Base-by-base conservation (phyloP, 2,329 filamentous ascomycete species). In the Cytospora chrysosperma region DNA sequence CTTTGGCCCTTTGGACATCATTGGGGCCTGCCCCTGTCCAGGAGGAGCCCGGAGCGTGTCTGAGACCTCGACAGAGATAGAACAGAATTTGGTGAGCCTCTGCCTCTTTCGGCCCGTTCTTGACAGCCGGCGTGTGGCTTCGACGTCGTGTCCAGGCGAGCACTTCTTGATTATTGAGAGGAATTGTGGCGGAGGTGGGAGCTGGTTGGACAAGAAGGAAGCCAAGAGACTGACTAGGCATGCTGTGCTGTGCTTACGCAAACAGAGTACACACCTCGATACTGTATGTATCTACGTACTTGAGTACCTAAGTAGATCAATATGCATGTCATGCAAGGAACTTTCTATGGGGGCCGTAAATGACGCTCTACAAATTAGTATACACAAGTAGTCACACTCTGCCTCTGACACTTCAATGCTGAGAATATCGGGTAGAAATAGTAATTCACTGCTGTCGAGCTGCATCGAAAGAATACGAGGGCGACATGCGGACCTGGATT, bases 111-210 rank as follows among this genome's bases (percentile, higher is more conserved):
- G 51, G 59, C 51, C 59, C 59, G 59, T 61, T 37, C 30, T 49
- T 40, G 40, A 30, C 15, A 15, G 34, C 49, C 28, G 51, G 17
- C 34, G 37, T 49, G 59, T 49, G 59, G 59, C 59, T 55, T 55
- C 59, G 51, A 55, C 17, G 26, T 26, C n/a, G 51, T 54, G 40
- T 27, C 21, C 21, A 27, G 47, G n/a, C 19, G 1, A 21, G 27
- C 32, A 32, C 27, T 28, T 8, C 37, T 60, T 34, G 43, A 19
- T 5, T 49, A 34, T 53, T 27, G 15, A 27, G 19, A 51, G 51
- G 59, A 61, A 37, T 61, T 28, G 59, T 61, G 59, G 59, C 59
- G 55, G 59, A 55, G 59, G 51, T 55, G 34, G 59, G 37, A 51
- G 49, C 54, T 49, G 37, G 58, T 61, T 37, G 34, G 58, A 61